A percentile compares a stretch with the other conserved stretches of the same genome.
These are phyloP conservation scores for Cystobasidium ongulense DNA, from an alignment of 768 basidiomycete genomes.

Conservation along the genomic window DNA sequence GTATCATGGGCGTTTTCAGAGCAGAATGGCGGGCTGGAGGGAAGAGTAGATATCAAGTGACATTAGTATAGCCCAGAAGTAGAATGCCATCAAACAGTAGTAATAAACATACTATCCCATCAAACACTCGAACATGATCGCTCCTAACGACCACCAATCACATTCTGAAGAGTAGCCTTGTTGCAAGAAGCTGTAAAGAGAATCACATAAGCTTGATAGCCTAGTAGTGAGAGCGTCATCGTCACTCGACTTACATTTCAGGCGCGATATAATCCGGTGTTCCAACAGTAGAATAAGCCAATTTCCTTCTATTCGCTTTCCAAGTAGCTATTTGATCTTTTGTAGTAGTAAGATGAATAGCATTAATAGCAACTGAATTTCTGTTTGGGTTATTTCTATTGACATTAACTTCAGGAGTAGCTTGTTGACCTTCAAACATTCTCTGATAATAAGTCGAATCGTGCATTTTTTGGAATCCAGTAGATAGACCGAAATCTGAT, in stretches of 20 bases:
- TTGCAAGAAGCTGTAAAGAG: slow-evolving; percentile 58
- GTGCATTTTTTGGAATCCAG: slow-evolving; percentile 98
- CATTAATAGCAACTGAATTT: slow-evolving; percentile 95
- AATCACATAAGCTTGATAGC: background rate
- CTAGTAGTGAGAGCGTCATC: background rate
- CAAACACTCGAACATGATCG: slow-evolving; percentile 96
- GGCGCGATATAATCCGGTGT: slow-evolving; percentile 33
- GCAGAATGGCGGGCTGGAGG: slow-evolving; percentile 52
- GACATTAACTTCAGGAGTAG: slow-evolving; percentile 34
- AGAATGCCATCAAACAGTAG: slow-evolving; percentile 49
- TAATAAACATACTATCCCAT: slow-evolving; percentile 64
- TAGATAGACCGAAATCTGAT: slow-evolving; percentile 95
- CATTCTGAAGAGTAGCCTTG: slow-evolving; percentile 98
- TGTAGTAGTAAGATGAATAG: slow-evolving; percentile 87
- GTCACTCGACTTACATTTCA: slow-evolving; percentile 54
- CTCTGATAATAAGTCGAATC: slow-evolving; percentile 91
- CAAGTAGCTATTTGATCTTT: slow-evolving; percentile 82
- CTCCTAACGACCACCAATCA: slow-evolving; percentile 99
- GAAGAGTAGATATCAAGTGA: background rate
- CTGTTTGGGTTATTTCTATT: slow-evolving; percentile 55
- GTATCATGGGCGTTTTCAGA: slow-evolving; percentile 95
- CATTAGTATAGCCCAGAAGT: background rate
- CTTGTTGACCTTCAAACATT: slow-evolving; percentile 58
- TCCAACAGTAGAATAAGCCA: slow-evolving; percentile 79
- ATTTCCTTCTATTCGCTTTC: slow-evolving; percentile 94